These are phyloP conservation scores for Penicillium subrubescens DNA, from an alignment of 495 filamentous ascomycete genomes.

Conservation along the genomic window DNA sequence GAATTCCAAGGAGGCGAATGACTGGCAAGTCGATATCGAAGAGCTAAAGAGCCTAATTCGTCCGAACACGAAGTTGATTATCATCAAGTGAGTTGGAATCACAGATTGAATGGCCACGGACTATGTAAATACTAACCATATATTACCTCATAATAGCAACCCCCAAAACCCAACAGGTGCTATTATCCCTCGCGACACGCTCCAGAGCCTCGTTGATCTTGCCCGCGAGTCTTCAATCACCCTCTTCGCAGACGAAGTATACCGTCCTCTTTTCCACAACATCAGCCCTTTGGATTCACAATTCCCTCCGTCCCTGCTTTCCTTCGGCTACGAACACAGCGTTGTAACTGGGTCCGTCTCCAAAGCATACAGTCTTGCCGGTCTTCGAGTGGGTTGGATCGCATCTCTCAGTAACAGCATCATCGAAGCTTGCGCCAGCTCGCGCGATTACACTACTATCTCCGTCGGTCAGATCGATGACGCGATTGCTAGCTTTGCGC, in stretches of 20 bases:
- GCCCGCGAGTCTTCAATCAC: conserved; percentile 64
- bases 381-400: conserved; percentile 83
- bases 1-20: conserved; percentile 66
- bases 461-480: conserved; percentile 84
- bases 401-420: conserved; percentile 65
- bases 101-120: background rate
- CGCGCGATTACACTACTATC: conserved; percentile 84
- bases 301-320: conserved; percentile 70
- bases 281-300: conserved; percentile 56
- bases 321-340: conserved; percentile 68
- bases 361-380: conserved; percentile 84
- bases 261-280: conserved; percentile 84
- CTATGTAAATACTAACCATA: conserved; percentile 5
- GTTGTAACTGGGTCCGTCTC: conserved; percentile 81
- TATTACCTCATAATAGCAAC: conserved; percentile 58
- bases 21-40: conserved; percentile 66
- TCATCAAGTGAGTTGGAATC: conserved; percentile 55
- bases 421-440: conserved; percentile 63
- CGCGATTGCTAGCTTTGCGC: conserved; percentile 73
- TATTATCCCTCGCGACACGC: conserved; percentile 60
- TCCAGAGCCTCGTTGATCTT: conserved; percentile 65
- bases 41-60: conserved; percentile 69
- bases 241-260: conserved; percentile 82
- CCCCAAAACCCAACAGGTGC: conserved; percentile 88
- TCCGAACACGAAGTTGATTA: conserved; percentile 74